These are phyloP conservation scores for Sarocladiaceae sp. DNA, from an alignment of 2,329 filamentous ascomycete species.

Conservation along the genomic window DNA sequence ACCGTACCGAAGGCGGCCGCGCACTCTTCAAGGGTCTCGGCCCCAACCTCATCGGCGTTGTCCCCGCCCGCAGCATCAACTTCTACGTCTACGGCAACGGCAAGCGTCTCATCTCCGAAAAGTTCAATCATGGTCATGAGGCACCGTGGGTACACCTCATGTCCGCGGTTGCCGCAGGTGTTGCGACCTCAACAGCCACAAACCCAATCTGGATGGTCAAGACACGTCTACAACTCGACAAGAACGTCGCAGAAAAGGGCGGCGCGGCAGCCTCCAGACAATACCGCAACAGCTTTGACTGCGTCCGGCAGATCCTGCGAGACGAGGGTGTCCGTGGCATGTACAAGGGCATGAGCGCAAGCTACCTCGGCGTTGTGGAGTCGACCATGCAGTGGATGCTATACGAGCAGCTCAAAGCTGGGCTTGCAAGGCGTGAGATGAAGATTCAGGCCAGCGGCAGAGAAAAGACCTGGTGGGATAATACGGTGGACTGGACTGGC, in stretches of 20 bases:
- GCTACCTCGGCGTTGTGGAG: conserved; percentile 86
- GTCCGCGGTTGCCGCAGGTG: conserved; percentile 72
- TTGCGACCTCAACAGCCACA: conserved; percentile 84
- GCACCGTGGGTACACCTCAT: conserved; percentile 73
- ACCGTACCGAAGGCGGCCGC: conserved; percentile 75
- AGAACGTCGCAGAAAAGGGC: conserved; percentile 64
- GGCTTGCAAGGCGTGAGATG: conserved; percentile 62
- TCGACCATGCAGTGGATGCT: conserved; percentile 90
- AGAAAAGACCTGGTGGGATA: conserved; percentile 66
- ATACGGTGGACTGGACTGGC: conserved; percentile 71
- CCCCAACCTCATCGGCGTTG: conserved; percentile 83
- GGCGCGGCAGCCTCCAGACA: conserved; percentile 51
- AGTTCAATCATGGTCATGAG: conserved; percentile 67
- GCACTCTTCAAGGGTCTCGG: conserved; percentile 92
- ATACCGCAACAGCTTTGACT: conserved; percentile 87
- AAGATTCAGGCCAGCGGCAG: conserved; percentile 54
- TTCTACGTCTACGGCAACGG: conserved; percentile 93
- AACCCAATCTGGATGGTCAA: conserved; percentile 98
- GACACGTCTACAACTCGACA: conserved; percentile 87
- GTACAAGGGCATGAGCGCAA: conserved; percentile 87
- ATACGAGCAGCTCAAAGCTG: conserved; percentile 86
- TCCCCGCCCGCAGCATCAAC: conserved; percentile 86
- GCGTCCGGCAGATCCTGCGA: conserved; percentile 74
- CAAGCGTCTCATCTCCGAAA: conserved; percentile 74
- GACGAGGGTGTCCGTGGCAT: conserved; percentile 78